Base-by-base conservation (phyloP, 495 filamentous ascomycete genomes). In the Hyphodiscus hymeniophilus region DNA sequence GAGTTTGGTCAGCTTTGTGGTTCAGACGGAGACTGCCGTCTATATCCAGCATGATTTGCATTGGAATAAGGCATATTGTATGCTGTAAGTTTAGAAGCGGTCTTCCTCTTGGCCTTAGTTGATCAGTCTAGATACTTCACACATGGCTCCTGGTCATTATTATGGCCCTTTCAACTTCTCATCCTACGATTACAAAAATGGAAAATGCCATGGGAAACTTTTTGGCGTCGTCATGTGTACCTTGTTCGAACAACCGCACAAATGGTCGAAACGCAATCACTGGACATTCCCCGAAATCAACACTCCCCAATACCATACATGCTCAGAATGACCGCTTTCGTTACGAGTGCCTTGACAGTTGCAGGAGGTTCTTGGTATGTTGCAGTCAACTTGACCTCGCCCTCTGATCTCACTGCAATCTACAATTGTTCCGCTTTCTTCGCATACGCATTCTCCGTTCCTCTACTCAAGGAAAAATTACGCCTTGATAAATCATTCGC, bases 381-480 rank as follows among this genome's bases (percentile, higher is more conserved):
- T 12, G 92, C 92, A 3, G 91, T 98, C 32, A 84, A 85, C 62
- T 70, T 95, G 75, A 98, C 92, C 0, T 92, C 85, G 11, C 81
- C 92, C 20, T 84, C 81, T 55, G 92, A 98, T 59, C 69, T 98
- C 45, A 98, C 92, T 0, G 92, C 92, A 20, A 98, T 98, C 60
- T 98, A 97, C 74, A 98, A 98, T 64, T 98, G 92, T 73, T 94
- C 87, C 41, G 90, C 92, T 39, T 98, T 98, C 67, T 98, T 96
- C 64, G 92, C 92, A 24, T 98, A 98, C 61, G 91, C 82, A 8
- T 98, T 98, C 59, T 88, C 84, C 38, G 87, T 98, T 18, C 89
- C 88, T 0, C 61, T 98, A 11, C 71, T 98, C 0, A 82, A 87
- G 22, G 92, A 98, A 63, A 83, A 81, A 59, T 58, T 94, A 10